Evolutionary conservation across 495 filamentous ascomycete species (phyloP).

Genomic region (Annulohypoxylon bovei): DNA sequence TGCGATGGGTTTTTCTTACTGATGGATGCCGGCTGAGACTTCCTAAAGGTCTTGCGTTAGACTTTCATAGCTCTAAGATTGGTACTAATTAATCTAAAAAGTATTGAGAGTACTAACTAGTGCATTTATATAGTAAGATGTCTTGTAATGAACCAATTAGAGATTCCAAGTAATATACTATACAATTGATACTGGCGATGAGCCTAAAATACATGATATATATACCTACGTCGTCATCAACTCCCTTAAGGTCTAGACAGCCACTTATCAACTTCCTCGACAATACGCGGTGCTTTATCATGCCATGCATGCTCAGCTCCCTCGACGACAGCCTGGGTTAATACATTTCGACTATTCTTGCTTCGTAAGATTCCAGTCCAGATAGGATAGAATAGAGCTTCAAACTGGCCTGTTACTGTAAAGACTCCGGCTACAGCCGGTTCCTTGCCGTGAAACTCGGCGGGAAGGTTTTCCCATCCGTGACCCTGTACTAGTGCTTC

Average conservation of each 20-base stretch:
- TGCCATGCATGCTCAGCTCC: conserved; percentile 33
- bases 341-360: conserved; percentile 27
- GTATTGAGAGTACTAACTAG: too few relatives aligned
- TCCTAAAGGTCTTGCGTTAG: too few relatives aligned
- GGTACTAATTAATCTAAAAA: too few relatives aligned
- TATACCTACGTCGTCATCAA: not conserved
- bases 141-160: too few relatives aligned
- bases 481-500: conserved; percentile 35
- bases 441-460: conserved; percentile 34
- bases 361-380: conserved; percentile 26
- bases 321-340: conserved; percentile 27
- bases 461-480: conserved; percentile 38
- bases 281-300: conserved; percentile 30
- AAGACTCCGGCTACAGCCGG: conserved; percentile 36
- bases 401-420: conserved; percentile 28
- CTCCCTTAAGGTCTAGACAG: not conserved
- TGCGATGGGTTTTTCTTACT: too few relatives aligned
- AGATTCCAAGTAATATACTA: not conserved
- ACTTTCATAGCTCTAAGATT: too few relatives aligned
- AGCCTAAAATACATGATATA: too few relatives aligned
- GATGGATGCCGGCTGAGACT: too few relatives aligned
- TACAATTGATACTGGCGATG: not conserved
- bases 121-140: too few relatives aligned
- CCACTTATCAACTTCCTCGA: conserved; percentile 42
- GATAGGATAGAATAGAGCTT: conserved; percentile 19